Conservation (phyloP, 805 yeast genomes). For the Teunomyces funiuensis region DNA sequence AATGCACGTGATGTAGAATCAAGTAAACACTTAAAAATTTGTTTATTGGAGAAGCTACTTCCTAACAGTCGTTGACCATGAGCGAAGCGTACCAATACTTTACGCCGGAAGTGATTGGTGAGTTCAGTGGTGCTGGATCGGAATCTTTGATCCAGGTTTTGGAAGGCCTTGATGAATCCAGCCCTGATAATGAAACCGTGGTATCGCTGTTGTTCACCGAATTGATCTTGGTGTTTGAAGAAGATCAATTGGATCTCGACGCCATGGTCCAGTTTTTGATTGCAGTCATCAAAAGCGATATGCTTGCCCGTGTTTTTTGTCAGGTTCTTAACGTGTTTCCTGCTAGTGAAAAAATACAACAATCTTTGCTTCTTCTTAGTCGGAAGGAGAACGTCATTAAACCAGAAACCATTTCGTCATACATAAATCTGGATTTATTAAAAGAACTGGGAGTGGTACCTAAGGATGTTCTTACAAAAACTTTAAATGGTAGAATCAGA, state of each 20-base stretch:
- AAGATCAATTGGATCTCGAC: slow-evolving; percentile 15
- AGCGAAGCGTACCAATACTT: slow-evolving; percentile 20
- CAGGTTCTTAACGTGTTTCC: slow-evolving; percentile 42
- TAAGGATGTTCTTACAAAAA: slow-evolving; percentile 32
- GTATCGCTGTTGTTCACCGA: slow-evolving; percentile 34
- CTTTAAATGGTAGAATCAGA: slow-evolving; percentile 36
- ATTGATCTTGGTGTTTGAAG: slow-evolving; percentile 27
- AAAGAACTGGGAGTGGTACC: slow-evolving; percentile 29
- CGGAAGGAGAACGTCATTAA: slow-evolving; percentile 26
- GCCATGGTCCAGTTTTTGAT: slow-evolving; percentile 23
- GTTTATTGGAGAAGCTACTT: not conserved
- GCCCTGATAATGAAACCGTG: slow-evolving; percentile 15
- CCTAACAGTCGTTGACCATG: slow-evolving; percentile 7
- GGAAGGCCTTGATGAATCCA: slow-evolving; percentile 24
- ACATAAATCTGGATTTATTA: slow-evolving; percentile 30
- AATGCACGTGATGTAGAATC: not conserved
- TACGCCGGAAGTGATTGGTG: slow-evolving; percentile 30
- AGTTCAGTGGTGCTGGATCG: slow-evolving; percentile 31
- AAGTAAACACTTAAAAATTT: slow-evolving; percentile 2
- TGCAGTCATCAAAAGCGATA: slow-evolving; percentile 30
- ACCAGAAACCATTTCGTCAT: slow-evolving; percentile 30
- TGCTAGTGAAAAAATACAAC: slow-evolving; percentile 17
- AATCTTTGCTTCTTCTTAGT: slow-evolving; percentile 23
- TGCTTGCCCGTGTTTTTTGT: slow-evolving; percentile 34
- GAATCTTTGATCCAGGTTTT: slow-evolving; percentile 31